Base-by-base conservation (phyloP, 768 basidiomycete species). In the Amanita exitialis region DNA sequence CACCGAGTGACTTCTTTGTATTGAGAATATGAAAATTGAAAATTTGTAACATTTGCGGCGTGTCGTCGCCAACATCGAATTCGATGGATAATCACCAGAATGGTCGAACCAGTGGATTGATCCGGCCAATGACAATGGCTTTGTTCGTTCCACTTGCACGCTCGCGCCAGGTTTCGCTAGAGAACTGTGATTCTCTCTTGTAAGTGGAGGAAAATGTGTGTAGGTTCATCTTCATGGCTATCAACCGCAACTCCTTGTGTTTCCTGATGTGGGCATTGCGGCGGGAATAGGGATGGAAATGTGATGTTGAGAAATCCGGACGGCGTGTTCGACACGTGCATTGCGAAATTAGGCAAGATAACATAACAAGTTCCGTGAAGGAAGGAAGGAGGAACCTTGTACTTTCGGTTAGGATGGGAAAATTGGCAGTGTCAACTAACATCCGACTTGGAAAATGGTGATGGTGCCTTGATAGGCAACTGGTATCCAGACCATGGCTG, bases 171-270 rank as follows among this genome's bases (percentile, higher is more conserved):
- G 54, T 38, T 5, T 56, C 61, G 12, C 25, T 38, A 4, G 59
- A 57, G 30, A 64, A 62, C 16, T 41, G 13, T 18, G 52, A 54
- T 47, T 66, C 63, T 13, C 57, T 53, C n/a, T 53, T 61, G 34
- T 59, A 63, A 8, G 54, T 61, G 7, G 63, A 64, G 8, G 58
- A 56, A 51, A 65, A 66, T 1, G 62, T 60, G 16, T 64, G 57
- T 37, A 62, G 63, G 44, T 66, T 58, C 32, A 58, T 57, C 36
- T 59, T 57, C 23, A 67, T 62, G 20, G 55, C 57, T 15, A 56
- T 53, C 21, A 67, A 56, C 6, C 67, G 62, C 46, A 66, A 44
- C n/a, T 43, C 20, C 8, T 51, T 55, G 52, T 64, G 62, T 30
- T 50, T 46, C 10, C 27, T 45, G 37, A 65, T 44, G 7, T 64